Conservation (phyloP, 495 filamentous ascomycete species). For the Cercophora sp. region DNA sequence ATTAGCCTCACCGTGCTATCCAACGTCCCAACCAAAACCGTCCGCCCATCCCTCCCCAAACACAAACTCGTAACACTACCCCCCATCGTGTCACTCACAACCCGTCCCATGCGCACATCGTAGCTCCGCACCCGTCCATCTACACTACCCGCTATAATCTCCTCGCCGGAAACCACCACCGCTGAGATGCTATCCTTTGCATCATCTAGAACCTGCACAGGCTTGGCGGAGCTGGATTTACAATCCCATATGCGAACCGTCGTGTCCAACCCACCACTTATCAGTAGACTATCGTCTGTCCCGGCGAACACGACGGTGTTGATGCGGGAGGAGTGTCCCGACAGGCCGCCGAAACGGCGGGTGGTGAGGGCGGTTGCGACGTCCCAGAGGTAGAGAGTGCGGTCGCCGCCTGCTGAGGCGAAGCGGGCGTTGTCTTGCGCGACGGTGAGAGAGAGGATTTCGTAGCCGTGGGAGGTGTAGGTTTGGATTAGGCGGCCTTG, state of each 20-base stretch:
- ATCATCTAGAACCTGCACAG: slow-evolving; percentile 74
- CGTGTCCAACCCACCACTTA: slow-evolving; percentile 74
- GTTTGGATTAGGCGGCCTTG: slow-evolving; percentile 65
- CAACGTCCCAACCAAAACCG: slow-evolving; percentile 68
- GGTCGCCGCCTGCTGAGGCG: slow-evolving; percentile 79
- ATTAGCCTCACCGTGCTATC: slow-evolving; percentile 77
- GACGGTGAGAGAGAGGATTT: slow-evolving; percentile 76
- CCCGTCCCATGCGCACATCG: slow-evolving; percentile 77
- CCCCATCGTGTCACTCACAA: slow-evolving; percentile 69
- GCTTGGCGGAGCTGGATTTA: slow-evolving; percentile 55
- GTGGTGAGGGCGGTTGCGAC: slow-evolving; percentile 71
- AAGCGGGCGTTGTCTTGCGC: slow-evolving; percentile 76
- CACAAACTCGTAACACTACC: slow-evolving; percentile 64
- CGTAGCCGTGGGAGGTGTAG: slow-evolving; percentile 86
- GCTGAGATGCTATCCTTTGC: slow-evolving; percentile 71
- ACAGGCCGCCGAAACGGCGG: slow-evolving; percentile 58
- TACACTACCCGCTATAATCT: slow-evolving; percentile 72
- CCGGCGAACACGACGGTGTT: slow-evolving; percentile 78
- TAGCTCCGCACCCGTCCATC: slow-evolving; percentile 82
- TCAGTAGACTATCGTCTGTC: slow-evolving; percentile 62
- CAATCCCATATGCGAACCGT: slow-evolving; percentile 85
- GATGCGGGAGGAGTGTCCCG: slow-evolving; percentile 65
- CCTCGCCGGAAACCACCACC: slow-evolving; percentile 38
- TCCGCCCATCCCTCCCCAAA: slow-evolving; percentile 66
- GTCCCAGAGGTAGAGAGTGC: slow-evolving; percentile 90